These are phyloP conservation scores for Erysimum cheiranthoides DNA, from an alignment of 345 rosid genomes.

Conservation along the genomic window DNA sequence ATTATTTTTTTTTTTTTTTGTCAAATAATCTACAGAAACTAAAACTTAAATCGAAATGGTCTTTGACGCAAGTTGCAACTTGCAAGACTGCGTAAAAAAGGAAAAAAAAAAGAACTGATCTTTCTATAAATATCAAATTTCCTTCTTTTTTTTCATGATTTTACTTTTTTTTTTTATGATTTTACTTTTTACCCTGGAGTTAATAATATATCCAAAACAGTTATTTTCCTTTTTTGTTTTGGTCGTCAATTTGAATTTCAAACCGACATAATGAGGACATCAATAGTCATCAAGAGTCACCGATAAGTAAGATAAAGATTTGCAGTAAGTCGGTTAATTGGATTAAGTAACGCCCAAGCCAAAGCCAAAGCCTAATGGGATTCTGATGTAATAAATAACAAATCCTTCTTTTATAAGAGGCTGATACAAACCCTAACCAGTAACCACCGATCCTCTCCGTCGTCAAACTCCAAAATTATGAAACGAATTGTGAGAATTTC, in stretches of 20 bases:
- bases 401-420: not conserved
- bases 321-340: not conserved
- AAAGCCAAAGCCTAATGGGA: not conserved
- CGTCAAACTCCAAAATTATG: slow-evolving; percentile 25
- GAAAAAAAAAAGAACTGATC: no score
- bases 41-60: no score
- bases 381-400: not conserved
- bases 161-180: not conserved
- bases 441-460: slow-evolving; percentile 7
- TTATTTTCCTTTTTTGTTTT: not conserved
- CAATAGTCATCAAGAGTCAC: not conserved
- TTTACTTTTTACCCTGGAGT: not conserved
- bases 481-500: slow-evolving; percentile 46
- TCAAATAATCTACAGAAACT: no score
- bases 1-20: not conserved
- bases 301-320: not conserved
- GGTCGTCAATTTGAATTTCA: not conserved
- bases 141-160: no score
- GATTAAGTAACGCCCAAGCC: slow-evolving; percentile 42
- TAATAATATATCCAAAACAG: not conserved
- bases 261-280: not conserved
- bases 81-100: not conserved
- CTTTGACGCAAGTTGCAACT: no score
- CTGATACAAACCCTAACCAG: slow-evolving; percentile 36
- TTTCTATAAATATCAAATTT: no score